phyloP scores from a whole-genome alignment of 768 basidiomycete species.

The Pulveroboletus frians region DNA sequence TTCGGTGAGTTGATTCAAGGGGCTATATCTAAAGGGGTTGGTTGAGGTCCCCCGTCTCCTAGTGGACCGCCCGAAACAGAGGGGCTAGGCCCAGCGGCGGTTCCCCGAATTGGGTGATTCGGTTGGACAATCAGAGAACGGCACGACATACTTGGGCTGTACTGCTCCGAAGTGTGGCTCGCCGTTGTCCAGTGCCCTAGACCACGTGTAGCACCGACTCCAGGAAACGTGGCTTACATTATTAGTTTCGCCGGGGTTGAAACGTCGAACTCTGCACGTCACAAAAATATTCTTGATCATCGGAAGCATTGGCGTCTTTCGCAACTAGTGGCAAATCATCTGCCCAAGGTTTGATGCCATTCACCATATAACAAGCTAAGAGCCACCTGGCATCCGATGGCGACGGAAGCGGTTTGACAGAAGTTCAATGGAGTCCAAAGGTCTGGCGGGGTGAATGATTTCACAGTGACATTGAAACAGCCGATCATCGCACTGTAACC shows the following conservation, averaged over 20 bases:
- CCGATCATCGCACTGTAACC: neutral
- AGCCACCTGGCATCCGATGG: neutral
- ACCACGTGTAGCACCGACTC: constrained; percentile 2
- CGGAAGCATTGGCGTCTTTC: neutral
- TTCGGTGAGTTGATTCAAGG: neutral
- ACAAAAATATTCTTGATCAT: neutral
- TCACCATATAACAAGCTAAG: neutral
- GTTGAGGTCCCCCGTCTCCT: neutral
- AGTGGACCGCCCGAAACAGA: neutral
- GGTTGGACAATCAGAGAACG: too few species aligned
- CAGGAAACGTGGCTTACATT: constrained; percentile 2
- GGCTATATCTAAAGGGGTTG: neutral
- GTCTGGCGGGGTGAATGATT: neutral
- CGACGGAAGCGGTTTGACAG: neutral
- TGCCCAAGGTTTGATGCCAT: neutral
- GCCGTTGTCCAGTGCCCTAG: neutral
- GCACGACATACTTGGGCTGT: neutral
- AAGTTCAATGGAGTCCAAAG: neutral
- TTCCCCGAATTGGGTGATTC: too few species aligned
- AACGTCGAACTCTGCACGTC: too few species aligned
- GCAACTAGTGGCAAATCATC: too few species aligned
- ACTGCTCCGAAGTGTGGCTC: neutral
- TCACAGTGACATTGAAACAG: neutral
- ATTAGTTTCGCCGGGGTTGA: neutral
- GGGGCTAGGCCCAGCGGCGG: neutral